Percentiles rank a stretch among this genome's conserved stretches.
Evolutionary conservation across 2,329 filamentous ascomycete genomes (phyloP).

Genomic region (Cercospora sp.): DNA sequence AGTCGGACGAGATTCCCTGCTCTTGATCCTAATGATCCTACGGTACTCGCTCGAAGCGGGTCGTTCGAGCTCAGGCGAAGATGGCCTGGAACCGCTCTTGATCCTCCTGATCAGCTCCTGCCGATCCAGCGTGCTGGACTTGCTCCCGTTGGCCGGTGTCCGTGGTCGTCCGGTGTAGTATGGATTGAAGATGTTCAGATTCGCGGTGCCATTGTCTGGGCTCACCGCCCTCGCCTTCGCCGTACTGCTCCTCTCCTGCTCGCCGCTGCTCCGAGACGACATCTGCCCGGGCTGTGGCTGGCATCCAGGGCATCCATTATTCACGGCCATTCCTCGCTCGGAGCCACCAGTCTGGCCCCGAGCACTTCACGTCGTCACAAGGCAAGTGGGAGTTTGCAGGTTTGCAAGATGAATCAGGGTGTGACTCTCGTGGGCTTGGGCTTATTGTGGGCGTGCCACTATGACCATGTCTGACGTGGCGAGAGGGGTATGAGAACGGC

Average conservation of each 20-base stretch:
- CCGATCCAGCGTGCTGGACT: slow-evolving; percentile 54
- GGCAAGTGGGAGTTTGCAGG: neutral
- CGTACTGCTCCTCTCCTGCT: slow-evolving; percentile 15
- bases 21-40: slow-evolving; percentile 78
- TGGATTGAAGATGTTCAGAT: slow-evolving; percentile 38
- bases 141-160: slow-evolving; percentile 35
- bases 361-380: slow-evolving; percentile 15
- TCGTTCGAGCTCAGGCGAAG: slow-evolving; percentile 31
- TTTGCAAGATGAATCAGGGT: neutral
- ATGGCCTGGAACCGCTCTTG: slow-evolving; percentile 55
- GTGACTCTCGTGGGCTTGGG: slow-evolving; percentile 1
- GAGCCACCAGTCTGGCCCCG: slow-evolving; percentile 29
- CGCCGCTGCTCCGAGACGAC: slow-evolving; percentile 8
- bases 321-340: slow-evolving; percentile 31
- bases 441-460: neutral
- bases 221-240: slow-evolving; percentile 21
- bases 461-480: slow-evolving; percentile 4
- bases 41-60: slow-evolving; percentile 29
- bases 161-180: slow-evolving; percentile 40
- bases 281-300: slow-evolving; percentile 23
- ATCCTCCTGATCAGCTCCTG: slow-evolving; percentile 80
- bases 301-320: slow-evolving; percentile 25
- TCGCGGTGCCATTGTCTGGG: slow-evolving; percentile 24
- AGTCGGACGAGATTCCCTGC: slow-evolving; percentile 33
- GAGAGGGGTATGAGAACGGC: slow-evolving; percentile 11